Evolutionary conservation across 768 basidiomycete species (phyloP).

Genomic region (Podaxis sp.): DNA sequence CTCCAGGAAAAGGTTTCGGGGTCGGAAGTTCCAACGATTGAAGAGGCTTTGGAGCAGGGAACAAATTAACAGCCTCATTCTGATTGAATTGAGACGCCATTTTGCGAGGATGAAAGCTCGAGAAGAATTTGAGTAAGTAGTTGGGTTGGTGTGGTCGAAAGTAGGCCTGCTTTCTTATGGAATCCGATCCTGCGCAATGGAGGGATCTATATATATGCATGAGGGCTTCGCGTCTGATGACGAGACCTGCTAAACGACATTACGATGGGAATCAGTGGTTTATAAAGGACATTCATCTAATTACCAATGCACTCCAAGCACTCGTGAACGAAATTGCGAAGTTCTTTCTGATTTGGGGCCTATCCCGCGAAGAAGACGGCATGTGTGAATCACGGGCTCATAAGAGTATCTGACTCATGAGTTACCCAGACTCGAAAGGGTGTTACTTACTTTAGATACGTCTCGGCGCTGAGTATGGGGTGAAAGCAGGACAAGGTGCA

Average conservation of each 20-base stretch:
- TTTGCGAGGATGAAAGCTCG: not conserved
- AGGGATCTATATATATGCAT: not conserved
- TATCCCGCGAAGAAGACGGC: not conserved
- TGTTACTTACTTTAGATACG: no score
- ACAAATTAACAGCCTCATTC: slow-evolving; percentile 9
- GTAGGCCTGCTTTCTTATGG: not conserved
- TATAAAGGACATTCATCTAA: not conserved
- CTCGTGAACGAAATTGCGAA: not conserved
- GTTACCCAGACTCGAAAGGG: no score
- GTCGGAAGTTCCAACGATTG: slow-evolving; percentile 3
- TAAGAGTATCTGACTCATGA: no score
- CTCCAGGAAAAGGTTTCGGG: slow-evolving; percentile 29
- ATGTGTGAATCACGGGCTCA: no score
- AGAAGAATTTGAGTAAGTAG: not conserved
- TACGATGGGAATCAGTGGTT: not conserved
- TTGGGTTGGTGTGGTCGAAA: not conserved
- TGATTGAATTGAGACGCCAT: slow-evolving; percentile 2
- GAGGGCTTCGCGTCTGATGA: not conserved
- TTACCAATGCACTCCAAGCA: not conserved
- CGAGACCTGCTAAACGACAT: not conserved
- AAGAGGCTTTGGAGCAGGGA: slow-evolving; percentile 4
- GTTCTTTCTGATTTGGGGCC: not conserved
- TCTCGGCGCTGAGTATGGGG: no score
- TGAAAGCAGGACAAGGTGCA: no score
- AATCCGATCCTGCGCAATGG: not conserved